Evolutionary conservation across 345 rosid species (phyloP), one percentile per base, ranked within the genome.

Genomic region (Lenwebbia sp.): DNA sequence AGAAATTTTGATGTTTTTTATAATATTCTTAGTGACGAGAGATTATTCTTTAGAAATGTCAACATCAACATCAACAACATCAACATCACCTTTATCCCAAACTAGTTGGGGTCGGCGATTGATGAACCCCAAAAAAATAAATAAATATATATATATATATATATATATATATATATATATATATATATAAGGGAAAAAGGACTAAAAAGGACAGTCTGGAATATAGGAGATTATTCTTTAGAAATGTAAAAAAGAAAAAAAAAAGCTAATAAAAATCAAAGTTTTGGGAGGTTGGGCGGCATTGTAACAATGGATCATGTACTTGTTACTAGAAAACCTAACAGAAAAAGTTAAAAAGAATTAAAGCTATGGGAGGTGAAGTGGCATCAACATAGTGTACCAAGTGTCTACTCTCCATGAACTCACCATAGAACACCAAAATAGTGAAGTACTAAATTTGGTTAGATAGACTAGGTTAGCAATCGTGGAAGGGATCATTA

Each of bases 251-350:
- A 30, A 30, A 15, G 28, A 14, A 30, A 30, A 30, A 30, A 30
- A 0, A 0, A 44, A 6, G 8, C 12, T 0, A 0, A 33, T 30
- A 33, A 33, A 33, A 8, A 41, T 65, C 23, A 33, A 62, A 28
- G 11, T 28, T 65, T 4, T 33, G 25, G 33, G 76, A 17, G 44
- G 44, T 65, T 19, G 76, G 76, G 40, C 4, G 21, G 44, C 78
- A 33, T 33, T 65, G 78, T 33, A 17, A 30, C 78, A 65, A 33
- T 33, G 23, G 25, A 65, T 65, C 13, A 1, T 1, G 25, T 65
- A 33, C 44, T 65, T 65, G 44, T 33, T 65, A 17, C 21, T 65
- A 33, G 25, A 19, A 33, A 17, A 65, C 78, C 44, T 65, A 19
- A 30, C 17, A 19, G 44, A 41, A 37, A 65, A 65, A 19, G 44